A percentile compares a stretch with the other conserved stretches of the same genome.
These are phyloP conservation scores for Helichrysum umbraculigerum DNA, from an alignment of 129 eudicot species.

Conservation along the genomic window DNA sequence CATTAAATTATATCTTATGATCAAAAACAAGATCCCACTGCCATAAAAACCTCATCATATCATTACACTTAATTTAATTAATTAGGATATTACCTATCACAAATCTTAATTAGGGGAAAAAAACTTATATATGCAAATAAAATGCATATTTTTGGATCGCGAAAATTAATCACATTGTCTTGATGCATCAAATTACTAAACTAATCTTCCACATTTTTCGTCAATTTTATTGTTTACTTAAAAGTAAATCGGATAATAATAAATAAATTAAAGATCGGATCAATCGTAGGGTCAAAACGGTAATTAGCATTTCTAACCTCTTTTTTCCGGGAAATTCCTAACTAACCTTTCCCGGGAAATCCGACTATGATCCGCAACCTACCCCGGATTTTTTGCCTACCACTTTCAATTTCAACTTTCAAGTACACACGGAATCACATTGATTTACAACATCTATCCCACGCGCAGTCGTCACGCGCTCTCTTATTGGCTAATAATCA, in stretches of 20 bases:
- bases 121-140: not conserved
- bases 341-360: slow-evolving; percentile 27
- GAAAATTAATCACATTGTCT: not conserved
- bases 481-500: slow-evolving; percentile 17
- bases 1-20: not conserved
- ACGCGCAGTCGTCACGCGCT: slow-evolving; percentile 35
- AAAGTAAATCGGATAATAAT: not conserved
- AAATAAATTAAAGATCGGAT: not conserved
- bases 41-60: not conserved
- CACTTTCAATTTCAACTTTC: slow-evolving; percentile 30
- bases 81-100: not conserved
- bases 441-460: not conserved
- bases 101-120: not conserved
- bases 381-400: slow-evolving; percentile 43
- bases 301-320: slow-evolving; percentile 11
- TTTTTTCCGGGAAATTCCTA: not conserved
- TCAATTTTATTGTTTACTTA: not conserved
- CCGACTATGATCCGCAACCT: slow-evolving; percentile 35
- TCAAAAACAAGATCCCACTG: not conserved
- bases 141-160: not conserved
- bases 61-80: not conserved
- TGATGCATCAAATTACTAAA: not conserved
- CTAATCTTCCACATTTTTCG: not conserved
- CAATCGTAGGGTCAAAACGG: slow-evolving; percentile 11
- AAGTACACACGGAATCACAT: slow-evolving; percentile 42